phyloP scores from a whole-genome alignment of 768 basidiomycete genomes.

The Russula earlei region DNA sequence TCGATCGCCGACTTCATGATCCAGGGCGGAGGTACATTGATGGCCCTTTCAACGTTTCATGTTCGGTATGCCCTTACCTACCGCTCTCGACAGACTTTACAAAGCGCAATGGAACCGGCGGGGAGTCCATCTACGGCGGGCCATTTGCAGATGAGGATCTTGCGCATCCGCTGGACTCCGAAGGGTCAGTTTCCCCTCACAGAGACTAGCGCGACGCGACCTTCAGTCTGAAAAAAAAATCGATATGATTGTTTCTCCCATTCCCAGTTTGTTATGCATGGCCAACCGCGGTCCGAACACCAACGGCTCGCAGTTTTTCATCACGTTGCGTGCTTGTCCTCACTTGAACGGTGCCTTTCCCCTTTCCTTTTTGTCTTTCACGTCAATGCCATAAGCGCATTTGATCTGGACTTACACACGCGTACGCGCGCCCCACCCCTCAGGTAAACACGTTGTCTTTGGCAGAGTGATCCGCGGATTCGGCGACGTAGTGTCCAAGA shows the following conservation, averaged over 20 bases:
- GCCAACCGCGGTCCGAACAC: constrained; percentile 81
- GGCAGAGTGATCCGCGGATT: constrained; percentile 48
- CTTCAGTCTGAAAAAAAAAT: too few relatives aligned
- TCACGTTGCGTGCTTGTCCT: constrained; percentile 67
- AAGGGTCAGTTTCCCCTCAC: constrained; percentile 39
- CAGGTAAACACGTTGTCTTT: constrained; percentile 53
- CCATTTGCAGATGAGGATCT: constrained; percentile 75
- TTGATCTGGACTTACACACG: constrained; percentile 24
- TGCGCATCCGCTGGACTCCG: constrained; percentile 47
- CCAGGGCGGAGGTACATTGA: constrained; percentile 55
- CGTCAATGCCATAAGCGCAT: constrained; percentile 26
- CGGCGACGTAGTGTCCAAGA: constrained; percentile 45
- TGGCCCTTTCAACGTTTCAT: too few relatives aligned
- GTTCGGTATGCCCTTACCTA: neutral
- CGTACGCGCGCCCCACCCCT: neutral
- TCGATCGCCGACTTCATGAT: constrained; percentile 76
- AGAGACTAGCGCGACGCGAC: too few relatives aligned
- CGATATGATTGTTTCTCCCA: neutral
- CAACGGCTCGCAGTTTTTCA: constrained; percentile 81
- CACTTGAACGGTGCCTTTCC: constrained; percentile 57
- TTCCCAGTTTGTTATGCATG: constrained; percentile 67
- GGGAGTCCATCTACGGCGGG: constrained; percentile 72
- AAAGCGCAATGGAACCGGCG: constrained; percentile 68
- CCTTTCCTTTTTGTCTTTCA: constrained; percentile 24
- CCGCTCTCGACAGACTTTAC: constrained; percentile 52